These are phyloP conservation scores for Trichomonascaceae sp. DNA, from an alignment of 1,139 yeast genomes.

Conservation along the genomic window DNA sequence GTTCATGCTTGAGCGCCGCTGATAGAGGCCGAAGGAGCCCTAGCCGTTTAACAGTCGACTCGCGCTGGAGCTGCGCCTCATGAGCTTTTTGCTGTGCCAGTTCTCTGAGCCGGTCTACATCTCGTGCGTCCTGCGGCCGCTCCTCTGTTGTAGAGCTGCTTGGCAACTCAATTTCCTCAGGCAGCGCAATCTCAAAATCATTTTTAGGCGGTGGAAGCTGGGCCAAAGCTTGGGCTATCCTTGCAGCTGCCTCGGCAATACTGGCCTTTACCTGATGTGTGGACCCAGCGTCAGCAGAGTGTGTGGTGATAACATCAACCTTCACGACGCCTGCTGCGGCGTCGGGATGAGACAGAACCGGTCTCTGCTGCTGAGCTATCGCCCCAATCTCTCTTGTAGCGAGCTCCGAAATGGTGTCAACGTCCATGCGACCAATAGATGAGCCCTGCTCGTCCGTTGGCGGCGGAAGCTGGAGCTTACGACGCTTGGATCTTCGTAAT, in stretches of 20 bases:
- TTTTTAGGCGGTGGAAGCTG: slow-evolving; percentile 43
- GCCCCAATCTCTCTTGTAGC: slow-evolving; percentile 5
- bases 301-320: neutral
- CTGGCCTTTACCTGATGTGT: slow-evolving; percentile 8
- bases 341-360: slow-evolving; percentile 1
- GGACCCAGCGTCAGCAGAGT: slow-evolving; percentile 5
- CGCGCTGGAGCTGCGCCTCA: too few relatives aligned
- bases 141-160: too few relatives aligned
- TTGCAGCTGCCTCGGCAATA: slow-evolving; percentile 10
- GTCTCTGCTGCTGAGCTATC: slow-evolving; percentile 3
- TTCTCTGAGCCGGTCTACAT: too few relatives aligned
- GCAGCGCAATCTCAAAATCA: slow-evolving; percentile 40
- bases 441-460: slow-evolving; percentile 28
- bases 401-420: slow-evolving; percentile 13
- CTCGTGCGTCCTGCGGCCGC: too few relatives aligned
- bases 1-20: too few relatives aligned
- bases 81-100: too few relatives aligned
- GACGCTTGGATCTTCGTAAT: slow-evolving; percentile 34
- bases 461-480: slow-evolving; percentile 42
- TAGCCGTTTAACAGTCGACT: too few relatives aligned
- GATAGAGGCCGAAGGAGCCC: too few relatives aligned
- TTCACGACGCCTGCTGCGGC: neutral
- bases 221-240: slow-evolving; percentile 24
- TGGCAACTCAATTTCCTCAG: too few relatives aligned
- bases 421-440: slow-evolving; percentile 9